Evolutionary conservation across 1,284 basidiomycete genomes (phyloP), one percentile per base, ranked within the genome.

Genomic region (Microbotryum violaceum): DNA sequence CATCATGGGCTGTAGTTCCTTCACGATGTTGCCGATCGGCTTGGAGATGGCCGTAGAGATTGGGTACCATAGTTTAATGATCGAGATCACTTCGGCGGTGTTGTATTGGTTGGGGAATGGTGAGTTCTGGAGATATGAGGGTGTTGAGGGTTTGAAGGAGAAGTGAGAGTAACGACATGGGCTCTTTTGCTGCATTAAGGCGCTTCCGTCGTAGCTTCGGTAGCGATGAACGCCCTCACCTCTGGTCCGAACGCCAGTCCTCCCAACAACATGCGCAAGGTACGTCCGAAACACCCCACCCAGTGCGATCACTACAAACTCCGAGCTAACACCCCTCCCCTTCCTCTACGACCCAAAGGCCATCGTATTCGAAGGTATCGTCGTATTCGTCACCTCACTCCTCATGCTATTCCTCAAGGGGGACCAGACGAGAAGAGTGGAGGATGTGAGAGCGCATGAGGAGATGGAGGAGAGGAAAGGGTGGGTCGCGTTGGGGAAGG

Each of bases 11-110:
- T 18, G 21, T 14, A 48, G 46, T 25, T 48, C 46, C 16, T 56
- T 56, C 54, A 56, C 21, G n/a, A 56, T 56, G 54, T 47, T 56
- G 20, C 54, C 54, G 20, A 37, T 56, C 29, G 54, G 46, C 8
- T 47, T 56, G 18, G 54, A 56, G 45, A 18, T 56, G 4, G 54
- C 54, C 3, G 54, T 46, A 3, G 54, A 56, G 7, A 47, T 56
- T 12, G 46, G 47, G 10, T 56, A 47, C 46, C 23, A n/a, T 8
- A 47, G 29, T 6, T 14, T 31, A 2, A 23, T 46, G 6, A 45
- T 47, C 7, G 54, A 33, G 21, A 56, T 47, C 18, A 48, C 46
- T 4, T 31, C 46, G 7, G 45, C 46, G 18, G 29, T 56, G 8
- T 14, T 56, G 27, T 56, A 56, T 18, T 33, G 47, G 33, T 21